A percentile compares a stretch with the other conserved stretches of the same genome.
Evolutionary conservation across 2,329 filamentous ascomycete species (phyloP).

Genomic region (Rutstroemia sydowiana): DNA sequence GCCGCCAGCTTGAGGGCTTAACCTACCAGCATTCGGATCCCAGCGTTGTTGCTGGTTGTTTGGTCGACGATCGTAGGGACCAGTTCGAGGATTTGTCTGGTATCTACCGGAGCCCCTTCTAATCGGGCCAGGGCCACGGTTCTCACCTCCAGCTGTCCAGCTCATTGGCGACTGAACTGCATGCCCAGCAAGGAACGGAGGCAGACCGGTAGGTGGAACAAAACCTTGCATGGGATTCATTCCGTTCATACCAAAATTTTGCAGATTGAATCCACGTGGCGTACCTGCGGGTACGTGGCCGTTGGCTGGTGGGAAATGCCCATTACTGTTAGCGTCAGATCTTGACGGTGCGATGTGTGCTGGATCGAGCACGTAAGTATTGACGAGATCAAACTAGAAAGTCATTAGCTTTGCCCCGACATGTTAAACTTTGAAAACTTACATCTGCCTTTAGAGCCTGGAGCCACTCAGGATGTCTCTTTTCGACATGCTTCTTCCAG

Average conservation of each 20-base stretch:
- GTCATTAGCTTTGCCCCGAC: background rate
- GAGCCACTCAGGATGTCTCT: conserved; percentile 85
- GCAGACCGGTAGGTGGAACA: conserved; percentile 39
- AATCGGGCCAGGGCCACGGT: conserved; percentile 56
- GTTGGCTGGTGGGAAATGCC: conserved; percentile 80
- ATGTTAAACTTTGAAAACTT: too few species aligned
- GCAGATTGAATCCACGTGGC: conserved; percentile 83
- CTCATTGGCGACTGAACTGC: conserved; percentile 34
- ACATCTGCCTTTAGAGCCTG: conserved; percentile 77
- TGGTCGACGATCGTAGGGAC: conserved; percentile 66
- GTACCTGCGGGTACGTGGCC: conserved; percentile 74
- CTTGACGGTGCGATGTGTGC: conserved; percentile 89
- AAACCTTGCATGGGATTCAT: conserved; percentile 54
- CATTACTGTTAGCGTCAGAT: conserved; percentile 90
- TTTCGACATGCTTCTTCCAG: conserved; percentile 97
- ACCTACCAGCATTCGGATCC: conserved; percentile 38
- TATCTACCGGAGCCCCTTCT: conserved; percentile 59
- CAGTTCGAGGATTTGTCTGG: conserved; percentile 53
- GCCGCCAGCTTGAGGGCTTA: conserved; percentile 39
- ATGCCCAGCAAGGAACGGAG: conserved; percentile 46
- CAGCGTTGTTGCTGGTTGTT: conserved; percentile 44
- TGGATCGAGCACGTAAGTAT: conserved; percentile 89
- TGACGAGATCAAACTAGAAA: conserved; percentile 74
- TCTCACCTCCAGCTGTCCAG: conserved; percentile 44
- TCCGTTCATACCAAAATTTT: conserved; percentile 57